These are phyloP conservation scores for Fistulinella prunicolor DNA, from an alignment of 768 basidiomycete species.

Conservation along the genomic window DNA sequence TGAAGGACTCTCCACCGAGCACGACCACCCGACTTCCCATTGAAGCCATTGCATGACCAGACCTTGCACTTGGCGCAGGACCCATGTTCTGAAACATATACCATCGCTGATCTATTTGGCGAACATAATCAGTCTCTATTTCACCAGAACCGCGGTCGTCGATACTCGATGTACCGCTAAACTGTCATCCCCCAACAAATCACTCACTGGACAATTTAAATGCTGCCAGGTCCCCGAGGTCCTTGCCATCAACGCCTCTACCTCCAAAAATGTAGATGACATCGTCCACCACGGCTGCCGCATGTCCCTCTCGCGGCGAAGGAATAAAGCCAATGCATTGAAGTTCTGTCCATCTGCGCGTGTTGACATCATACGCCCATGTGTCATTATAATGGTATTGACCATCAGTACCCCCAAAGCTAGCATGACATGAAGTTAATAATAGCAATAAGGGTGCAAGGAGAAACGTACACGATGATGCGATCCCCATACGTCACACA, in stretches of 20 bases:
- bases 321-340: slow-evolving; percentile 97
- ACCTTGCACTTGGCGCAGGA: slow-evolving; percentile 86
- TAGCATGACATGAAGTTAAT: slow-evolving; percentile 32
- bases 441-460: slow-evolving; percentile 14
- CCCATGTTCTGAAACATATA: slow-evolving; percentile 99
- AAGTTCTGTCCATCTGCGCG: slow-evolving; percentile 84
- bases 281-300: slow-evolving; percentile 94
- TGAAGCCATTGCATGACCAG: slow-evolving; percentile 98
- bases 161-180: not conserved
- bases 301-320: slow-evolving; percentile 92
- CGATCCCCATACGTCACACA: slow-evolving; percentile 80
- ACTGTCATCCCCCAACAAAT: not conserved
- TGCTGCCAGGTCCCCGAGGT: slow-evolving; percentile 89
- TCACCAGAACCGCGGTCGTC: not conserved
- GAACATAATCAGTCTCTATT: slow-evolving; percentile 10
- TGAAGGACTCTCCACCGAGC: slow-evolving; percentile 90
- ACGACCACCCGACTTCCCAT: slow-evolving; percentile 88
- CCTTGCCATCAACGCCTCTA: slow-evolving; percentile 94
- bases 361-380: slow-evolving; percentile 86
- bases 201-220: slow-evolving; percentile 95
- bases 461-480: slow-evolving; percentile 68
- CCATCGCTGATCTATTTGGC: slow-evolving; percentile 83
- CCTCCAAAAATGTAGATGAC: slow-evolving; percentile 98
- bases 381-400: slow-evolving; percentile 99
- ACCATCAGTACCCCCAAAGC: slow-evolving; percentile 98